Percentiles rank a stretch among this genome's conserved stretches.
Evolutionary conservation across 305 asterid species (phyloP).

Genomic region (Coffea humblotiana): DNA sequence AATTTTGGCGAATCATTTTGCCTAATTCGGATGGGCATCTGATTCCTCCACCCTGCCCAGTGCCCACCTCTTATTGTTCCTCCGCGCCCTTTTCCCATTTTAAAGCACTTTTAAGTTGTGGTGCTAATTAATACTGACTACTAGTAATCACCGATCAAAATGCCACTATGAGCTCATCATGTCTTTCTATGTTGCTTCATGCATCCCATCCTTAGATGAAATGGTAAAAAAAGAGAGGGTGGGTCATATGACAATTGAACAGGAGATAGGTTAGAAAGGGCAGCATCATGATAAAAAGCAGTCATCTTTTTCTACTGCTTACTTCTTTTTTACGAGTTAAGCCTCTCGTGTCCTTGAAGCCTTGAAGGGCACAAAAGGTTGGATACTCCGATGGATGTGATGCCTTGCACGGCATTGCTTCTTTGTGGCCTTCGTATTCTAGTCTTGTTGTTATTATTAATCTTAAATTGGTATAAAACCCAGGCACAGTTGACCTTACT

Average conservation of each 20-base stretch:
- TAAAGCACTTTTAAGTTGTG: background rate
- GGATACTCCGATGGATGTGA: slow-evolving; percentile 31
- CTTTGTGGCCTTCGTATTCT: slow-evolving; percentile 32
- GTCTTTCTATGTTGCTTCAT: background rate
- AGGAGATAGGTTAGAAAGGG: slow-evolving; percentile 22
- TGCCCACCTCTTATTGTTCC: background rate
- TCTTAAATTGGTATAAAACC: no score
- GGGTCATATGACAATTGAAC: slow-evolving; percentile 6
- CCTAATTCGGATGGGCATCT: background rate
- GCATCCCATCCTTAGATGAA: slow-evolving; percentile 1
- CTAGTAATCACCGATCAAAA: background rate
- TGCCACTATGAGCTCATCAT: background rate
- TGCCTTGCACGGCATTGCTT: slow-evolving; percentile 23
- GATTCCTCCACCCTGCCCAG: background rate
- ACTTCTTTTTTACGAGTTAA: slow-evolving; percentile 28
- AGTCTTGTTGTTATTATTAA: background rate
- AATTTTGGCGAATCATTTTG: background rate
- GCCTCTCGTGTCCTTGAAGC: slow-evolving; percentile 40
- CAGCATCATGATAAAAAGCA: slow-evolving; percentile 32
- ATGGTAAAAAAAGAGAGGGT: background rate
- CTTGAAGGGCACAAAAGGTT: slow-evolving; percentile 35
- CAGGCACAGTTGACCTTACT: background rate
- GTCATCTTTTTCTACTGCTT: slow-evolving; percentile 17
- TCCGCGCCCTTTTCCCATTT: background rate
- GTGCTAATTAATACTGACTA: background rate